A percentile compares a stretch with the other conserved stretches of the same genome.
These are phyloP conservation scores for Dothistroma pini DNA, from an alignment of 2,329 filamentous ascomycete species.

Conservation along the genomic window DNA sequence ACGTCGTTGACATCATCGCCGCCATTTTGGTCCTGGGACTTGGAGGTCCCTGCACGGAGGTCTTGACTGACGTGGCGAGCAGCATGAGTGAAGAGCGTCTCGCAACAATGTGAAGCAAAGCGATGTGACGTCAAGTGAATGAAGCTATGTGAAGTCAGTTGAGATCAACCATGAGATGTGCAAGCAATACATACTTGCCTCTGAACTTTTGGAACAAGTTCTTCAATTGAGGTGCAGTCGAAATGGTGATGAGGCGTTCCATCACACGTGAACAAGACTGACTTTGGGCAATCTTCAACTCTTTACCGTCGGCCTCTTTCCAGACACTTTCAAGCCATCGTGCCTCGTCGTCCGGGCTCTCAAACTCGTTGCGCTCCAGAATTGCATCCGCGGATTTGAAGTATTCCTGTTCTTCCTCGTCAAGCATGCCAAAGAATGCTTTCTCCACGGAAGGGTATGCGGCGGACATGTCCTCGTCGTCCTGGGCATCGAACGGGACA, in stretches of 20 bases:
- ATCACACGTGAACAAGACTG: conserved; percentile 92
- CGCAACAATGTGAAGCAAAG: conserved; percentile 96
- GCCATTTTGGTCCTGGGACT: conserved; percentile 36
- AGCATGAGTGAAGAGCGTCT: conserved; percentile 81
- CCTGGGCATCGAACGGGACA: conserved; percentile 21
- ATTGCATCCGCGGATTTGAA: conserved; percentile 87
- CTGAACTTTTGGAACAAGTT: conserved; percentile 79
- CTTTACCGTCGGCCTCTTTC: conserved; percentile 82
- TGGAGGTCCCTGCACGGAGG: conserved; percentile 47
- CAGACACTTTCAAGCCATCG: conserved; percentile 72
- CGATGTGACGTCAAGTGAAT: conserved; percentile 87
- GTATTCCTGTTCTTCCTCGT: conserved; percentile 91
- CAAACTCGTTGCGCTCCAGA: conserved; percentile 81
- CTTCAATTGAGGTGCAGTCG: conserved; percentile 76
- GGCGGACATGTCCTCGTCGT: conserved; percentile 28
- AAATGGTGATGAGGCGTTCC: conserved; percentile 84
- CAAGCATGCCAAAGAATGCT: conserved; percentile 89
- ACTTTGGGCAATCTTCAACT: conserved; percentile 92
- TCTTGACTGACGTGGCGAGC: conserved; percentile 76
- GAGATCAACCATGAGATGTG: not conserved
- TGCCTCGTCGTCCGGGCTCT: conserved; percentile 58
- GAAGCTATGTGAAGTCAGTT: conserved; percentile 51
- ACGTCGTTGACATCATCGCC: conserved; percentile 50
- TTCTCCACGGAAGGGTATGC: conserved; percentile 49
- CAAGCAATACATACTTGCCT: conserved; percentile 57